Evolutionary conservation across 805 yeast species (phyloP), one percentile per base, ranked within the genome.

Genomic region (Cyberlindnera petersonii): DNA sequence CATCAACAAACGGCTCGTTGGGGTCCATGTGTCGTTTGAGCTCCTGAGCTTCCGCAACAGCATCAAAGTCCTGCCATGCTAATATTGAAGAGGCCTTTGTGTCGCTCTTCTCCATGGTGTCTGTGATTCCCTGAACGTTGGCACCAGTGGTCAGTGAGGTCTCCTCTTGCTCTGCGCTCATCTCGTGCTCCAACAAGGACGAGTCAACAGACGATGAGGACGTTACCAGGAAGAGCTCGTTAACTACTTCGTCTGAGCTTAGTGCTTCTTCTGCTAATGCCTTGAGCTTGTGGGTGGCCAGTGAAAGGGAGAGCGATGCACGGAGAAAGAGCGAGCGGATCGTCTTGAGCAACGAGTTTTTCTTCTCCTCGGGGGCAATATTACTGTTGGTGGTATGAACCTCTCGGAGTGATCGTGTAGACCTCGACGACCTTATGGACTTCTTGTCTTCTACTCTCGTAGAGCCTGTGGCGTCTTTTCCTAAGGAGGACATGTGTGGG

Each of bases 241-340:
- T 71, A 1, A 72, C 63, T 1, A 66, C 61, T 46, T 75, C 78
- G 60, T 74, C 77, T 4, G 72, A 64, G 15, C 66, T 63, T 28
- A 74, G 63, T 3, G 66, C 67, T 16, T 69, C 75, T 47, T 76
- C 79, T 3, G 79, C 68, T 1, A 76, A 44, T 7, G 65, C 52
- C 40, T 64, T 65, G 19, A 77, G 45, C 55, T 57, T 39, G 44
- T 55, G 40, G 44, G 58, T 43, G 52, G 68, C 46, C 35, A 58
- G 44, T 30, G 70, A 62, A 52, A 72, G 50, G 19, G 65, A 66
- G 13, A 61, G 40, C 1, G 71, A 60, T 8, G 75, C 50, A 37
- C 61, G 67, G 40, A 64, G 59, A 31, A 74, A 55, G 19, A 69
- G 43, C 9, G 56, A 48, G 24, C 59, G 54, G 9, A 61, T 42